Evolutionary conservation across 2,329 filamentous ascomycete species (phyloP), one percentile per base, ranked within the genome.

Genomic region (Cordyceps militaris): DNA sequence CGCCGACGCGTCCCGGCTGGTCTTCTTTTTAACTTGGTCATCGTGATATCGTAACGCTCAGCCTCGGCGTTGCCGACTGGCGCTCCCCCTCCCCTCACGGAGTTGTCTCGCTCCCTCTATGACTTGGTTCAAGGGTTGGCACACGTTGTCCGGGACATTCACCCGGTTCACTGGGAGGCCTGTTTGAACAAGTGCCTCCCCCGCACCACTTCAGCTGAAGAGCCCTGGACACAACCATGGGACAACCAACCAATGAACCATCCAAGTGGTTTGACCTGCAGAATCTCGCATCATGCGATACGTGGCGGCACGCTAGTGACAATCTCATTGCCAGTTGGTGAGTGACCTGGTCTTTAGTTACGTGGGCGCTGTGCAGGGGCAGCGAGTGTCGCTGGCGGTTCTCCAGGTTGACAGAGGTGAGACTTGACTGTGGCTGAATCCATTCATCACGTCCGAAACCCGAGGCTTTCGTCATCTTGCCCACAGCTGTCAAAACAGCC

Each of bases 271-370:
- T 36, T 14, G 19, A 16, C 42, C 42, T 47, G 42, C 52, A 55
- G 52, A 47, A 55, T 55, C 52, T 47, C 23, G 42, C 52, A 46
- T 55, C 52, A 38, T 46, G 52, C 42, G 43, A 55, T 19, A 55
- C n/a, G 52, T 55, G 52, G 42, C 52, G 30, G 52, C 32, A 24
- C 42, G 30, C 48, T 50, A 26, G 21, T 38, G 16, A 30, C 23
- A 21, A 4, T 34, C 23, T 28, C 16, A 36, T 49, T n/a, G n/a
- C 9, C n/a, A 38, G n/a, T n/a, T n/a, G 6, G 28, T 38, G 14
- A 38, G n/a, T 13, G 34, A 13, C 34, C 34, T 38, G 34, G 24
- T 24, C n/a, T 32, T 32, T 44, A 9, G 7, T n/a, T 14, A n/a
- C n/a, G 36, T 23, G 42, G 38, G 51, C 40, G 51, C 26, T 26